These are phyloP conservation scores for Eucalyptus leucophloia DNA, from an alignment of 345 rosid species.

Conservation along the genomic window DNA sequence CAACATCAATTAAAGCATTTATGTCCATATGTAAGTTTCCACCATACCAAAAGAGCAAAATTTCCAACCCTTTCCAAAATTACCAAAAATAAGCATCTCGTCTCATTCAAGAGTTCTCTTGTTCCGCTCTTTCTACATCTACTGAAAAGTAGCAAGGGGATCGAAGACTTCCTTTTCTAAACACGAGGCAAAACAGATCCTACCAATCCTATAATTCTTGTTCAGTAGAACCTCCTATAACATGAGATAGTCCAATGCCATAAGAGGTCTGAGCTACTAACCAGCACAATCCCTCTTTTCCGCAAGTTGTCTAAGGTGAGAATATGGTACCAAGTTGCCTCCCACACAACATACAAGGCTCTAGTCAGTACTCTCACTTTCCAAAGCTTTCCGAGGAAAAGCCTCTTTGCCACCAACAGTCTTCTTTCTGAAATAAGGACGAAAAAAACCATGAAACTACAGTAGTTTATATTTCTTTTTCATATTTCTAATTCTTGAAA, in stretches of 20 bases:
- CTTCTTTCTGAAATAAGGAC: background rate
- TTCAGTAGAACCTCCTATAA: background rate
- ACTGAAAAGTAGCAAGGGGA: background rate
- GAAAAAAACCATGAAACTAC: background rate
- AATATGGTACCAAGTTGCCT: background rate
- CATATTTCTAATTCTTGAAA: background rate
- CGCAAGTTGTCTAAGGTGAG: background rate
- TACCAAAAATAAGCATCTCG: background rate
- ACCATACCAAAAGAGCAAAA: too few relatives aligned
- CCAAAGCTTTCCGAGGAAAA: background rate
- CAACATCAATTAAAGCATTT: background rate
- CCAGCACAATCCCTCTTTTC: background rate
- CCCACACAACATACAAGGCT: background rate
- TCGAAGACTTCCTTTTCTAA: background rate
- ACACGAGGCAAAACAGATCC: background rate
- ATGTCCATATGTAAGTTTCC: background rate
- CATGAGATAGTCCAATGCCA: background rate
- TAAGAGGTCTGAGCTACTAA: background rate
- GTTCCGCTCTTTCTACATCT: background rate
- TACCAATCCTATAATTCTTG: background rate
- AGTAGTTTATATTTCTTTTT: background rate
- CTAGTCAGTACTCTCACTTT: background rate
- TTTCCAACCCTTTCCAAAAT: background rate
- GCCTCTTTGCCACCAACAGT: background rate
- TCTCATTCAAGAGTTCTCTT: background rate